Conservation (phyloP, 1,139 yeast species). For the Lizanozyma gosingica region DNA sequence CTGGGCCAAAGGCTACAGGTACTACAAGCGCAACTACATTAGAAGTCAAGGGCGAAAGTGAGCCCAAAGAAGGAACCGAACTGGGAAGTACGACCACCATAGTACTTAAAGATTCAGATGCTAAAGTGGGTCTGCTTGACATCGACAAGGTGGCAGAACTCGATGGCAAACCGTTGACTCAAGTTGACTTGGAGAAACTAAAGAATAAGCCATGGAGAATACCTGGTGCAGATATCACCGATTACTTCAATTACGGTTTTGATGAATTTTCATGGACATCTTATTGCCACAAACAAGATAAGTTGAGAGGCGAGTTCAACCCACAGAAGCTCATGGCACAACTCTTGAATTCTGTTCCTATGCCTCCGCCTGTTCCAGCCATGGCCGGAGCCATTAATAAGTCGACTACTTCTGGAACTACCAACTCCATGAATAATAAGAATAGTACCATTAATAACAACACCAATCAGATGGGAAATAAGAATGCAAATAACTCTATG, state of each 20-base stretch:
- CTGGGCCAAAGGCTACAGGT: conserved; percentile 21
- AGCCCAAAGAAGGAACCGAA: conserved; percentile 13
- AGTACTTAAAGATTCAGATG: conserved; percentile 21
- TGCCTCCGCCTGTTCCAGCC: conserved; percentile 9
- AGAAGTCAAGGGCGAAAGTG: conserved; percentile 11
- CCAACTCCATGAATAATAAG: too few relatives aligned
- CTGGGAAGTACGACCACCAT: conserved; percentile 23
- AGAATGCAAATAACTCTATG: conserved; percentile 29
- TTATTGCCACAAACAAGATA: conserved; percentile 83
- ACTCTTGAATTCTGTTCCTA: conserved; percentile 24
- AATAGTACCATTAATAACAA: background rate
- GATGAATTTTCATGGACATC: conserved; percentile 96
- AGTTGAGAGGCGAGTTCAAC: conserved; percentile 67
- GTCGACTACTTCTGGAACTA: too few relatives aligned
- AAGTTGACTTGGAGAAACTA: conserved; percentile 70
- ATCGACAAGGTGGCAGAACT: conserved; percentile 69
- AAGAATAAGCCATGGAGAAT: conserved; percentile 97
- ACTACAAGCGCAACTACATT: conserved; percentile 13
- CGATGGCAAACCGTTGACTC: conserved; percentile 79
- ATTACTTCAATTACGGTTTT: conserved; percentile 92
- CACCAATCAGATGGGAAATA: conserved; percentile 12
- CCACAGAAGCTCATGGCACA: conserved; percentile 45
- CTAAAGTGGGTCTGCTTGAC: conserved; percentile 46
- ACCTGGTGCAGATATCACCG: conserved; percentile 92
- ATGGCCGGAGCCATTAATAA: too few relatives aligned